Base-by-base conservation (phyloP, 1,139 yeast species). In the Saccharomycopsis hybrid region DNA sequence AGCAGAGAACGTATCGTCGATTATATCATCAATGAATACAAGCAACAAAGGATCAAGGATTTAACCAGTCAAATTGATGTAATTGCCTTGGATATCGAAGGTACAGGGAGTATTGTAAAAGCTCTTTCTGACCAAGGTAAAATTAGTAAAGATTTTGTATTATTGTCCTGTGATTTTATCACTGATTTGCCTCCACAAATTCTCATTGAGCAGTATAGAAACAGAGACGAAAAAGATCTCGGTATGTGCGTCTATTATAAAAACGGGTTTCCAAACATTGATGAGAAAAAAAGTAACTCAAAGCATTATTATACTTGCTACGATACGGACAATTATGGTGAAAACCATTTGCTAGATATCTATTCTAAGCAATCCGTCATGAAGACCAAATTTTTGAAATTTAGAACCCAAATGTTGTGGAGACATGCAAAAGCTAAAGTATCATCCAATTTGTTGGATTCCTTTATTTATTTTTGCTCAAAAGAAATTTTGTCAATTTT, bases 131-230 rank as follows among this genome's bases (percentile, higher is more conserved):
- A 48, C 24, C 69, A 42, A 43, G 45, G 39, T 50, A 60, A 67
- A 52, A 63, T 70, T 50, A 59, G 67, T 52, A 63, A 71, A 46
- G 78, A 86, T 62, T 83, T 88, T 61, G 87, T 89, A 25, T 66
- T 92, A 41, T 68, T 94, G 54, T 97, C 98, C 3, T 90, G 97
- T 69, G 98, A 94, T 65, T 85, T 92, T 60, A 73, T 92, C 47
- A 88, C 97, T 3, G 90, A 90, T 64, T 72, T 90, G 41, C 96
- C 96, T 3, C 96, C 98, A 3, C 92, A 85, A 60, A 84, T 84
- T 27, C 72, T 94, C 42, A 80, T 90, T 49, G 96, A 92, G 62
- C 85, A 85, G 43, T 90, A 83, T 63, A 74, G 96, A 59, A 82
- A 80, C 58, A 78, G 81, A 59, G 76, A 74, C 40, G 81, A 77